These are phyloP conservation scores for Phyllostachys edulis DNA, from an alignment of 176 grass and related monocot species.

Conservation along the genomic window DNA sequence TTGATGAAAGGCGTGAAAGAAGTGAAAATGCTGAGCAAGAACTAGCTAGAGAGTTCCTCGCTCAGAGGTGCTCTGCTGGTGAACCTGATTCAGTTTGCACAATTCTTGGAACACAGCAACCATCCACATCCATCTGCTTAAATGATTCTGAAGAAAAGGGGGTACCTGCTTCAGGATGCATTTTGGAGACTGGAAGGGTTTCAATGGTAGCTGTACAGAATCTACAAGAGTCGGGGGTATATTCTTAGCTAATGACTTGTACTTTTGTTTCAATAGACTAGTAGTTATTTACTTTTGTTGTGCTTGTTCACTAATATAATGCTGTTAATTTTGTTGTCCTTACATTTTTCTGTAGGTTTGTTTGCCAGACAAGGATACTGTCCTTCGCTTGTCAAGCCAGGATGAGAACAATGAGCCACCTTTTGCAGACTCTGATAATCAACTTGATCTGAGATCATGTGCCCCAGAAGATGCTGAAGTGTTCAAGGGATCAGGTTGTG, in stretches of 20 bases:
- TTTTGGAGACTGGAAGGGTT: conserved; percentile 26
- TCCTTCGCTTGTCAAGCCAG: conserved; percentile 22
- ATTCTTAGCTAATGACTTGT: conserved; percentile 17
- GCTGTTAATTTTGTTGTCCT: conserved; percentile 18
- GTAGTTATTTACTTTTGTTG: neutral
- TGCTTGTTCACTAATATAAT: conserved; percentile 23
- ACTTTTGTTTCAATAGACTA: neutral
- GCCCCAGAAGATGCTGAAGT: conserved; percentile 9
- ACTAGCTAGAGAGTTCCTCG: conserved; percentile 44
- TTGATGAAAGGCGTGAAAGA: conserved; percentile 42
- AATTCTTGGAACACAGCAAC: conserved; percentile 26
- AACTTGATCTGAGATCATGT: conserved; percentile 19
- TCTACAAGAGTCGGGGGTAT: conserved; percentile 36
- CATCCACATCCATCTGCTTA: conserved; percentile 34
- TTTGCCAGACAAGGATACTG: conserved; percentile 10
- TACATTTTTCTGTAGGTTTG: conserved; percentile 19
- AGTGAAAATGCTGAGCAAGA: conserved; percentile 46
- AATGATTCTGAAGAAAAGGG: conserved; percentile 41
- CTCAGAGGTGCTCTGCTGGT: conserved; percentile 36
- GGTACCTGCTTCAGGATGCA: conserved; percentile 33
- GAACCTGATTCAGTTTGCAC: conserved; percentile 35
- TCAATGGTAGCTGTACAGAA: conserved; percentile 10
- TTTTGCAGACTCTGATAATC: conserved; percentile 16
- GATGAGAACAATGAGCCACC: conserved; percentile 28
- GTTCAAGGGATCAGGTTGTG: conserved; percentile 1